phyloP scores from a whole-genome alignment of 306 rosid genomes.

The Quillaja saponaria region DNA sequence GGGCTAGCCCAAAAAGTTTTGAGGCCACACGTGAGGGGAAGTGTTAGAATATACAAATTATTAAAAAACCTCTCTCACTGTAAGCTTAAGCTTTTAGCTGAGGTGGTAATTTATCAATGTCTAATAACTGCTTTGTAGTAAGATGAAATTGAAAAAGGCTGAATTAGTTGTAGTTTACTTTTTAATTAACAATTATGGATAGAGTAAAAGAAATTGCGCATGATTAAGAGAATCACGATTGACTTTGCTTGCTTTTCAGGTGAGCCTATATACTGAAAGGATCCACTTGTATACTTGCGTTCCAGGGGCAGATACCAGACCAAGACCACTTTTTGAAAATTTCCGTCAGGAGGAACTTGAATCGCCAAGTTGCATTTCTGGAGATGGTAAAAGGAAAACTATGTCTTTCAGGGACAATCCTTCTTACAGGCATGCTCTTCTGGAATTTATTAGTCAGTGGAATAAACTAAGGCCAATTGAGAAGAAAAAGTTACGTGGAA shows the following conservation, averaged over 20 bases:
- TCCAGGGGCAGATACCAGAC: slow-evolving; percentile 72
- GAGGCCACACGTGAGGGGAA: too few relatives aligned
- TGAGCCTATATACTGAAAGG: slow-evolving; percentile 90
- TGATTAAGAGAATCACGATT: too few relatives aligned
- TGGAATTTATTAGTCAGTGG: slow-evolving; percentile 74
- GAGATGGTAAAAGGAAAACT: slow-evolving; percentile 36
- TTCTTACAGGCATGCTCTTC: slow-evolving; percentile 48
- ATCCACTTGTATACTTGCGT: slow-evolving; percentile 85
- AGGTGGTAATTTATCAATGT: too few relatives aligned
- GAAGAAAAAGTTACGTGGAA: slow-evolving; percentile 72
- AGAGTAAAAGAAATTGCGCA: too few relatives aligned
- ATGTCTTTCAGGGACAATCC: slow-evolving; percentile 48
- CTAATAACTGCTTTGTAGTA: too few relatives aligned
- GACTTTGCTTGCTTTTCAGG: slow-evolving; percentile 61
- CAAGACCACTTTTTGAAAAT: slow-evolving; percentile 75
- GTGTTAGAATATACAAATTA: too few relatives aligned
- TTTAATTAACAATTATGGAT: too few relatives aligned
- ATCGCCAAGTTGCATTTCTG: slow-evolving; percentile 41
- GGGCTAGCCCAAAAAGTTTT: too few relatives aligned
- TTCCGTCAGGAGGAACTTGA: slow-evolving; percentile 87
- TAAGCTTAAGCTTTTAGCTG: too few relatives aligned
- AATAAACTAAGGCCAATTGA: slow-evolving; percentile 76
- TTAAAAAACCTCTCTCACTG: too few relatives aligned
- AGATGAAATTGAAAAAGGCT: too few relatives aligned
- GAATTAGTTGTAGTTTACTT: too few relatives aligned